These are phyloP conservation scores for Isabelozyma pseudorhagii DNA, from an alignment of 805 yeast genomes.

Conservation along the genomic window DNA sequence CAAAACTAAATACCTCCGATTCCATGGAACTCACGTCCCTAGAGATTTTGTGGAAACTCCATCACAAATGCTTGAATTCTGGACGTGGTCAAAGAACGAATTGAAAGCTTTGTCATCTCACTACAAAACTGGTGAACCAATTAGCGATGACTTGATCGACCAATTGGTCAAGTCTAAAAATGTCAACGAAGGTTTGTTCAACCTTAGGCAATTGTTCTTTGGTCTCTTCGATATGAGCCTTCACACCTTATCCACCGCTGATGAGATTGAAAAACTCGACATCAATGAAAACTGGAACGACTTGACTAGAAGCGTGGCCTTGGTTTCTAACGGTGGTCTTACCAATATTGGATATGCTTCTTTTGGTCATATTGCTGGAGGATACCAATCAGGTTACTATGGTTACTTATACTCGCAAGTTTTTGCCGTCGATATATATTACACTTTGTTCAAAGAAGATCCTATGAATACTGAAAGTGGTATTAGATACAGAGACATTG, in stretches of 20 bases:
- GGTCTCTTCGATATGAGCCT: slow-evolving; percentile 74
- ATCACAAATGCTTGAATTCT: slow-evolving; percentile 83
- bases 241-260: slow-evolving; percentile 48
- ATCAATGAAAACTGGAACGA: slow-evolving; percentile 61
- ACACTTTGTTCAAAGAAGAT: slow-evolving; percentile 61
- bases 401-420: slow-evolving; percentile 87
- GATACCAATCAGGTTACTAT: slow-evolving; percentile 83
- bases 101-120: slow-evolving; percentile 62
- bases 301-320: slow-evolving; percentile 58
- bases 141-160: slow-evolving; percentile 55
- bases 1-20: slow-evolving; percentile 58
- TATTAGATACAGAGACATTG: slow-evolving; percentile 62
- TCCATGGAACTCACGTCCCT: slow-evolving; percentile 74
- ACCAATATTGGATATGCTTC: slow-evolving; percentile 68
- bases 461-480: slow-evolving; percentile 67
- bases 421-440: slow-evolving; percentile 80
- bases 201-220: slow-evolving; percentile 74
- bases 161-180: slow-evolving; percentile 63
- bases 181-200: slow-evolving; percentile 71
- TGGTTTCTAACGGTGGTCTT: slow-evolving; percentile 53
- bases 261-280: slow-evolving; percentile 45
- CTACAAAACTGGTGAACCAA: slow-evolving; percentile 55
- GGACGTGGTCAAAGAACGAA: slow-evolving; percentile 76
- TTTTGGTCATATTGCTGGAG: slow-evolving; percentile 77
- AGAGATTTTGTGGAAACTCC: slow-evolving; percentile 93